A percentile compares a stretch with the other conserved stretches of the same genome.
Evolutionary conservation across 345 rosid genomes (phyloP).

Genomic region (Psidium guajava): DNA sequence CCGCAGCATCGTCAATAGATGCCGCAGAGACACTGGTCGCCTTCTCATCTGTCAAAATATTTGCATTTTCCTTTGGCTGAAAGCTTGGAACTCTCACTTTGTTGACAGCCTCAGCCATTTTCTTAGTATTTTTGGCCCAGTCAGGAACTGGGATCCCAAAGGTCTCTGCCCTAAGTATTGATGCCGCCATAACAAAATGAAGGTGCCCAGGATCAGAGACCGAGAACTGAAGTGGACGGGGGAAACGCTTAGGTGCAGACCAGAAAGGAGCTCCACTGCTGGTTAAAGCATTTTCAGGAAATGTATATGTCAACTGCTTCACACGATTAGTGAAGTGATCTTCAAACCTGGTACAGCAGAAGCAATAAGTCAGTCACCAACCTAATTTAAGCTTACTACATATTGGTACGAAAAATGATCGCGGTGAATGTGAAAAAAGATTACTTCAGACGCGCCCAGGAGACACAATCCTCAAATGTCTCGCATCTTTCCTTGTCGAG

Average conservation of each 20-base stretch:
- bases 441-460: constrained; percentile 93
- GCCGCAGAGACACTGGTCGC: constrained; percentile 65
- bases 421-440: not conserved
- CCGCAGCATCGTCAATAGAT: constrained; percentile 72
- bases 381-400: not conserved
- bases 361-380: not conserved
- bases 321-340: constrained; percentile 78
- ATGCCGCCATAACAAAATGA: constrained; percentile 60
- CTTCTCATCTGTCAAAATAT: constrained; percentile 86
- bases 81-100: constrained; percentile 70
- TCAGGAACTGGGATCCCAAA: constrained; percentile 80
- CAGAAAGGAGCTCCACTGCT: constrained; percentile 94
- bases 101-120: constrained; percentile 60
- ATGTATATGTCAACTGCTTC: constrained; percentile 76
- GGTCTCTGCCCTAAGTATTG: constrained; percentile 84
- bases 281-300: constrained; percentile 90
- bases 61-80: constrained; percentile 71
- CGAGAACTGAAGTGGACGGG: constrained; percentile 69
- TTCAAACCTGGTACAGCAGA: constrained; percentile 52
- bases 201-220: constrained; percentile 56
- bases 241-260: constrained; percentile 98
- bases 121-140: constrained; percentile 55
- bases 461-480: constrained; percentile 59
- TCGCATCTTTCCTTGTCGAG: constrained; percentile 81
- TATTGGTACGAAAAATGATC: not conserved